phyloP scores from a whole-genome alignment of 148 eudicot genomes.

The Agrostemma githago region DNA sequence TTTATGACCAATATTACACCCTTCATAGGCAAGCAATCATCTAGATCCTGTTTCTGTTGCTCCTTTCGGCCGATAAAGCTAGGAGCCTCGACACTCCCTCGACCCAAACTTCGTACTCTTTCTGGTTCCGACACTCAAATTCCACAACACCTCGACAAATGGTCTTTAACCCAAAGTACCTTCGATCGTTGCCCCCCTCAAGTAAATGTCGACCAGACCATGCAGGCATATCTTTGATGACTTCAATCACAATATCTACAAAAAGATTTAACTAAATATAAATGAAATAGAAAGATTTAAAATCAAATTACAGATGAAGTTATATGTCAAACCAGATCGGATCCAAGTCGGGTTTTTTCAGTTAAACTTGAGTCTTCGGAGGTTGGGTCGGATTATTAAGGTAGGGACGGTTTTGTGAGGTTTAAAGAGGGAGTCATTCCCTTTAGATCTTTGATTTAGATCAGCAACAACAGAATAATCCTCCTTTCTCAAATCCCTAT shows the following conservation, averaged over 20 bases:
- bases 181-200: conserved; percentile 66
- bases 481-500: conserved; percentile 83
- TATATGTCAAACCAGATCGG: too few species aligned
- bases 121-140: conserved; percentile 78
- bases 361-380: too few species aligned
- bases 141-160: conserved; percentile 70
- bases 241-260: conserved; percentile 81
- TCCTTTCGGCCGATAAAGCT: conserved; percentile 53
- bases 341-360: too few species aligned
- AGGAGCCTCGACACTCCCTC: conserved; percentile 85
- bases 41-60: conserved; percentile 35
- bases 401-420: too few species aligned
- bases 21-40: too few species aligned
- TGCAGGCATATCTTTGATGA: conserved; percentile 76
- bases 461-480: conserved; percentile 18
- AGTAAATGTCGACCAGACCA: conserved; percentile 95
- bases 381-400: too few species aligned
- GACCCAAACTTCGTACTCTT: conserved; percentile 83
- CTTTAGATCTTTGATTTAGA: conserved; percentile 37
- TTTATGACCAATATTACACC: not conserved
- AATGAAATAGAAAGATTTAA: not conserved
- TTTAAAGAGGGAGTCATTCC: conserved; percentile 15
- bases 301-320: conserved; percentile 9
- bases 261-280: not conserved
- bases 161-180: conserved; percentile 80